phyloP scores from a whole-genome alignment of 208 protist species.

The Angomonas ambiguus region DNA sequence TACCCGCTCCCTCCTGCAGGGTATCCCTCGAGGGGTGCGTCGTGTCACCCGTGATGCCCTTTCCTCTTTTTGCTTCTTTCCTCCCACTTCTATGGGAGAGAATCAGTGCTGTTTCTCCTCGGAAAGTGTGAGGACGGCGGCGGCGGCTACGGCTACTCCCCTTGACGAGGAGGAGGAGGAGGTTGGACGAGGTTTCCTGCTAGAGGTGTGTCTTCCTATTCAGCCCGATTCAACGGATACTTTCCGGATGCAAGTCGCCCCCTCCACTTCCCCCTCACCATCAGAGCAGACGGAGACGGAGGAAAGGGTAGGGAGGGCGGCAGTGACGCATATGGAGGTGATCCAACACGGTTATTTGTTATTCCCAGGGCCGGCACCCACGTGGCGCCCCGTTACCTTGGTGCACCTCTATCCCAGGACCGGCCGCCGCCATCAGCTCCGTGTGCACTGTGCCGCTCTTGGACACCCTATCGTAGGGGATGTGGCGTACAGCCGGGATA shows the following conservation, averaged over 20 bases:
- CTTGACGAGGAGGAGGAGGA: too few relatives aligned
- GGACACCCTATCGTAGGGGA: constrained; percentile 86
- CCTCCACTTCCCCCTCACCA: too few relatives aligned
- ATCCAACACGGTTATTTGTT: constrained; percentile 18
- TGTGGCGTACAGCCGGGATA: constrained; percentile 32
- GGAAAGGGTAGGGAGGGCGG: constrained; percentile 16
- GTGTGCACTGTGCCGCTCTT: constrained; percentile 76
- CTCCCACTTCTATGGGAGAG: neutral
- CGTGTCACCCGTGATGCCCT: neutral
- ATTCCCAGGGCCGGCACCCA: neutral
- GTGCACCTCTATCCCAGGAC: constrained; percentile 59
- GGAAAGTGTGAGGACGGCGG: too few relatives aligned
- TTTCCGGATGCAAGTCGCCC: neutral
- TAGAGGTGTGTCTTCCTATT: constrained; percentile 1
- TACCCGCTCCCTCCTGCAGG: too few relatives aligned
- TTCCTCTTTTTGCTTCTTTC: neutral
- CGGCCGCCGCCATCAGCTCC: constrained; percentile 85
- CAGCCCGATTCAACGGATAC: neutral
- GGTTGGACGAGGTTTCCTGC: too few relatives aligned
- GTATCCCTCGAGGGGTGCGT: neutral
- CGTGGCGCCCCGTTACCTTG: constrained; percentile 36
- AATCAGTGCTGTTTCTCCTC: too few relatives aligned
- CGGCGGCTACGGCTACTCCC: too few relatives aligned
- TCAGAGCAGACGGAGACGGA: constrained; percentile 14
- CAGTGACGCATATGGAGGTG: constrained; percentile 27